Conservation (phyloP, 148 eudicot species). For the Fallopia convolvulus region DNA sequence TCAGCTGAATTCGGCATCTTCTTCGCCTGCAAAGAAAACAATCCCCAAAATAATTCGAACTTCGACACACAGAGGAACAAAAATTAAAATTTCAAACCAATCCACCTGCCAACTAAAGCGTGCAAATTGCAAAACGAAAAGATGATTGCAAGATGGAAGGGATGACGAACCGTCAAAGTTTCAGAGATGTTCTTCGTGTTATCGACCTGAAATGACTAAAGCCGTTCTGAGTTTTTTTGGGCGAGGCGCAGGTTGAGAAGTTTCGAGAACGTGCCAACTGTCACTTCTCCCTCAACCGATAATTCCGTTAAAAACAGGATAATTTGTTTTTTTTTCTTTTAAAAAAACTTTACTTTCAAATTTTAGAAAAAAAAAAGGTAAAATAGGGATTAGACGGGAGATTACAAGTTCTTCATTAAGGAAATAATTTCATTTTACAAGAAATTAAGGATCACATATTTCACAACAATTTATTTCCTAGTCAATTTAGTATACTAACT, state of each 20-base stretch:
- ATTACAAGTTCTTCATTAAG: no score
- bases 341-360: neutral
- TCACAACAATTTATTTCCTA: no score
- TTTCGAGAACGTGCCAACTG: slow-evolving; percentile 12
- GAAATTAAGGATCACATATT: no score
- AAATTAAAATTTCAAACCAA: neutral
- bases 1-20: slow-evolving; percentile 25
- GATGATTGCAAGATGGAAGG: neutral
- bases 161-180: slow-evolving; percentile 4
- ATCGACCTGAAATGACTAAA: neutral
- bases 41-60: neutral
- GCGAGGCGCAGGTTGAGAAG: neutral
- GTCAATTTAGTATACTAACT: no score
- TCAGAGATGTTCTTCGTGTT: neutral
- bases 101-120: neutral
- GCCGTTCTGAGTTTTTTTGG: neutral
- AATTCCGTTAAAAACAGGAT: slow-evolving; percentile 8
- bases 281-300: slow-evolving; percentile 8
- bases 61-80: neutral
- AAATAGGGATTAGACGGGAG: no score
- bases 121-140: neutral
- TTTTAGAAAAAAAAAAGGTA: neutral
- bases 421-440: no score
- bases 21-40: slow-evolving; percentile 17
- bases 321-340: neutral